These are phyloP conservation scores for Dicorynia guianensis DNA, from an alignment of 306 rosid species.

Conservation along the genomic window DNA sequence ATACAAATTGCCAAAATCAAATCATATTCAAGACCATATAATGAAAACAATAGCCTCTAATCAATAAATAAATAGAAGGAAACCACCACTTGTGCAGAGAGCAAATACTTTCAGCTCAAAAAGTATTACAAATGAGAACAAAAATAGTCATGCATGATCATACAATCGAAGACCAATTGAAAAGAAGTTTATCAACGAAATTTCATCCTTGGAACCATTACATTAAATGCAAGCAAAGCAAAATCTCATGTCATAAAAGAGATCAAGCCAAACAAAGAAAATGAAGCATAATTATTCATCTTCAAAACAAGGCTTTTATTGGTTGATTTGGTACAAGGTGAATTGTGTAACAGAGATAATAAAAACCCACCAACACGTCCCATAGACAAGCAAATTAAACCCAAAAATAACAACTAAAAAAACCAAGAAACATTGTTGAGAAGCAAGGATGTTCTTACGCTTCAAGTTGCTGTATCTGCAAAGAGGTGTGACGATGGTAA, in stretches of 20 bases:
- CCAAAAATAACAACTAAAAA: neutral
- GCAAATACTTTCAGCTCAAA: too few relatives aligned
- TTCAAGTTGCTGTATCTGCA: conserved; percentile 62
- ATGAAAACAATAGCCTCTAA: too few relatives aligned
- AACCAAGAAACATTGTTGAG: neutral
- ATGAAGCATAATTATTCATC: neutral
- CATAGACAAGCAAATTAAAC: neutral
- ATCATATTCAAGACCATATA: too few relatives aligned
- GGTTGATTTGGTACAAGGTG: neutral
- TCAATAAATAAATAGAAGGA: too few relatives aligned
- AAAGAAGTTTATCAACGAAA: neutral
- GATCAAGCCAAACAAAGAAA: neutral
- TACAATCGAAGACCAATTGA: neutral
- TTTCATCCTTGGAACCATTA: neutral
- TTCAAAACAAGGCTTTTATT: neutral
- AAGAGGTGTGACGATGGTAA: conserved; percentile 58
- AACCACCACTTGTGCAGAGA: too few relatives aligned
- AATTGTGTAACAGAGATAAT: too few relatives aligned
- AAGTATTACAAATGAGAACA: too few relatives aligned
- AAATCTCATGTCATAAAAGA: neutral
- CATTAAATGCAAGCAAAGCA: neutral
- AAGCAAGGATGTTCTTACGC: conserved; percentile 50
- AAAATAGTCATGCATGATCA: too few relatives aligned
- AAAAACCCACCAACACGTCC: too few relatives aligned
- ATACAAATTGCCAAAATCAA: too few relatives aligned